Conservation (phyloP, 306 rosid species). For the Rosa chinensis region DNA sequence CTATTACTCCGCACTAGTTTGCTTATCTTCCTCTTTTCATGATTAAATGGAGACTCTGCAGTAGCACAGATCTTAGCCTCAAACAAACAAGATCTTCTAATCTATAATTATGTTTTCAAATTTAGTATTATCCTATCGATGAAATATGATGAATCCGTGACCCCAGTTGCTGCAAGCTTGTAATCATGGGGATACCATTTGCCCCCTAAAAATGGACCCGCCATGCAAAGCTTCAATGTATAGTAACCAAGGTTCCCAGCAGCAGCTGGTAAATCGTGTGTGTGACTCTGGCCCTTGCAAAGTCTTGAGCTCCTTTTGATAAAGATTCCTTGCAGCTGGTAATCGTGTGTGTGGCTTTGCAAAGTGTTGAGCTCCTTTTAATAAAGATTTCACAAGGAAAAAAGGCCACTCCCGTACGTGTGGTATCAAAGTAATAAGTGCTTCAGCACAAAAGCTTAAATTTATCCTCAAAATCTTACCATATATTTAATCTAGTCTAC, state of each 20-base stretch:
- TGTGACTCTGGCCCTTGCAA: slow-evolving; percentile 9
- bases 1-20: background rate
- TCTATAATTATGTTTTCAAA: slow-evolving; percentile 39
- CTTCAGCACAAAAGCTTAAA: background rate
- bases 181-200: slow-evolving; percentile 79
- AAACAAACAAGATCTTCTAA: background rate
- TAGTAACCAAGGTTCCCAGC: slow-evolving; percentile 2
- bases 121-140: slow-evolving; percentile 26
- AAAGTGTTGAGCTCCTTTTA: slow-evolving; percentile 30
- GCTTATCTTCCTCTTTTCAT: background rate
- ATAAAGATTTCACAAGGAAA: slow-evolving; percentile 24
- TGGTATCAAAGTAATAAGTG: background rate
- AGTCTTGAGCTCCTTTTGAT: slow-evolving; percentile 31
- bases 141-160: slow-evolving; percentile 30
- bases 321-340: slow-evolving; percentile 10
- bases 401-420: background rate
- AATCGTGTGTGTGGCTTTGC: slow-evolving; percentile 3
- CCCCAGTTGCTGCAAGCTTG: slow-evolving; percentile 54
- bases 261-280: background rate
- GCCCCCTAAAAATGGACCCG: slow-evolving; percentile 63
- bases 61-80: background rate
- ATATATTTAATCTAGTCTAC: background rate
- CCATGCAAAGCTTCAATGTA: slow-evolving; percentile 29
- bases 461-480: background rate
- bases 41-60: background rate